Base-by-base conservation (phyloP, 768 basidiomycete species). In the Boletus patriciae region DNA sequence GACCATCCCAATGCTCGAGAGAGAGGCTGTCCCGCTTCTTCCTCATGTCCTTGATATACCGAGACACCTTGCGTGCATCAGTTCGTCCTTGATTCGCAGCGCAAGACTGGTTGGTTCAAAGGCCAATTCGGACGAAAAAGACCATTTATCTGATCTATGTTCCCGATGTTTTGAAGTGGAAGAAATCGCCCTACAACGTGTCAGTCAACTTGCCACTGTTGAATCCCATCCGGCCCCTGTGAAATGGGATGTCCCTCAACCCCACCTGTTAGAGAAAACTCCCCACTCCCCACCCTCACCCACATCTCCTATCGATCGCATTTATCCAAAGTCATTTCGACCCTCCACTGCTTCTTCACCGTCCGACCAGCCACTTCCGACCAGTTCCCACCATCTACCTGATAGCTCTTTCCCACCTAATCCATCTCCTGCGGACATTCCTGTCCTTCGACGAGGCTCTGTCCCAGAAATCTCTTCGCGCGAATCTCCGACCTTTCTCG, bases 1-100 rank as follows among this genome's bases (percentile, higher is more conserved):
- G 4, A 76, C 65, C 2, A 83, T 90, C 70, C 77, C 83, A 6
- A 69, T 79, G 16, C 74, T 94, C 25, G 78, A 83, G 56, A 77
- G 81, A 61, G 91, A 94, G 67, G 78, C 88, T 6, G 82, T 92
- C 18, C 88, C 90, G 12, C 74, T 81, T 37, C 78, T 87, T 29
- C 90, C 92, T 4, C 81, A 90, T 64, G 74, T 89, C 40, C 76
- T 92, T 50, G 94, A 95, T 67, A 76, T 91, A 48, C 85, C 91
- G 3, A 84, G 83, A 65, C 86, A 93, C 62, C 79, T 94, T 36
- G 90, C 91, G 16, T 79, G 85, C 51, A 77, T 94, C 54, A 83
- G 86, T 10, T 88, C 90, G 8, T 83, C 87, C 45, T 80, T 95
- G n/a, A 82, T 86, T 37, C 86, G 91, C 36, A 78, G 83, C 61